These are phyloP conservation scores for Oryza longistaminata DNA, from an alignment of 176 grass and related monocot genomes.

Conservation along the genomic window DNA sequence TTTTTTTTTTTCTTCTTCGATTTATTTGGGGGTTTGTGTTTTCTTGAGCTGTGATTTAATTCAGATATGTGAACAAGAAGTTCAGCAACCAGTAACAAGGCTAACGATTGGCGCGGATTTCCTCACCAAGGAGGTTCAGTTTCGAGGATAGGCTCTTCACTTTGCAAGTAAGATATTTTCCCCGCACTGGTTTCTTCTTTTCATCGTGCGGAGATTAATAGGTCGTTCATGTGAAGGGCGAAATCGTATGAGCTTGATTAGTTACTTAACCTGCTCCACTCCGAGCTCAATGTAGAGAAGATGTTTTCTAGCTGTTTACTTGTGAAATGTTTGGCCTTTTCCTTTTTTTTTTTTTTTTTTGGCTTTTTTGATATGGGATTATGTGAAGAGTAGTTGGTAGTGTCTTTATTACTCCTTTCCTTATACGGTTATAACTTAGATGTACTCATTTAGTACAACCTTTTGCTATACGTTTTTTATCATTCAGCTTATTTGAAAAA, in stretches of 20 bases:
- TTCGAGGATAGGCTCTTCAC: conserved; percentile 91
- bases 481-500: no score
- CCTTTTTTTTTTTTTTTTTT: no score
- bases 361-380: no score
- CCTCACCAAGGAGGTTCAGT: conserved; percentile 95
- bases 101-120: conserved; percentile 97
- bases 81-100: conserved; percentile 99
- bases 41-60: conserved; percentile 54
- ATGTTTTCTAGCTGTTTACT: background rate
- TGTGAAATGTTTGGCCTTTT: background rate
- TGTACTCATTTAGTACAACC: no score
- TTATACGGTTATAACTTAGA: no score
- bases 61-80: conserved; percentile 95
- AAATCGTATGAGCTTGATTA: background rate
- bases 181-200: no score
- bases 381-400: no score
- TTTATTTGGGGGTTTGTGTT: background rate
- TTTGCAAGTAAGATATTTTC: conserved; percentile 56
- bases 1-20: background rate
- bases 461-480: no score
- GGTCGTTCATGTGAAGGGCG: background rate
- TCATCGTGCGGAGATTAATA: no score
- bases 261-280: background rate
- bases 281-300: no score
- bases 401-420: no score